Evolutionary conservation across 1,284 basidiomycete genomes (phyloP).

Genomic region (Moesziomyces globuligerus): DNA sequence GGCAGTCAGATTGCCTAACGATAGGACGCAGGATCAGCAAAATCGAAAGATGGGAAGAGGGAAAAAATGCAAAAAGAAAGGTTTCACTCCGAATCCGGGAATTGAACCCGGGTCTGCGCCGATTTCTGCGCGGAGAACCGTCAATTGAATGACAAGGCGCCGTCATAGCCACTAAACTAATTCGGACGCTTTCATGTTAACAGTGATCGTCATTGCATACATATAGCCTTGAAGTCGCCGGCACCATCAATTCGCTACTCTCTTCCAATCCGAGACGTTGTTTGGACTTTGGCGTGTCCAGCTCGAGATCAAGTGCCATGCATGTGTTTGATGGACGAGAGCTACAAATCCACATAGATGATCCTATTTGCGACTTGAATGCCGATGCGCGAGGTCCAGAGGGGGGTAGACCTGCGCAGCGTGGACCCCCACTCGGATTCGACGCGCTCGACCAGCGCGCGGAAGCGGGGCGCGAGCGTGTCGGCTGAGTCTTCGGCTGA

Average conservation of each 20-base stretch:
- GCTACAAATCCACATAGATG: conserved; percentile 18
- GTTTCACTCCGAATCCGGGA: conserved; percentile 53
- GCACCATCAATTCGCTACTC: too few relatives aligned
- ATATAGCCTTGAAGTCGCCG: too few relatives aligned
- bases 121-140: conserved; percentile 30
- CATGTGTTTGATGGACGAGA: too few relatives aligned
- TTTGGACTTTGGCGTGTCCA: too few relatives aligned
- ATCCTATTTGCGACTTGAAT: conserved; percentile 33
- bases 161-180: conserved; percentile 61
- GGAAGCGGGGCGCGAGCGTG: conserved; percentile 4
- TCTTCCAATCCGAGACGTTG: too few relatives aligned
- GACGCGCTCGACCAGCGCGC: conserved; percentile 4
- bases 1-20: too few relatives aligned
- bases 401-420: conserved; percentile 18
- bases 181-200: conserved; percentile 28
- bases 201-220: neutral
- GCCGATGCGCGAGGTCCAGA: conserved; percentile 26
- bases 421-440: conserved; percentile 13
- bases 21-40: neutral
- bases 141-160: conserved; percentile 50
- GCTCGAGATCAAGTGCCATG: conserved; percentile 1
- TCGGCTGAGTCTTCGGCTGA: neutral
- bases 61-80: conserved; percentile 7
- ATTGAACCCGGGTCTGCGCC: conserved; percentile 60
- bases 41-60: conserved; percentile 1